Base-by-base conservation (phyloP, 73 alveolate genomes). In the Durusdinium trenchii region DNA sequence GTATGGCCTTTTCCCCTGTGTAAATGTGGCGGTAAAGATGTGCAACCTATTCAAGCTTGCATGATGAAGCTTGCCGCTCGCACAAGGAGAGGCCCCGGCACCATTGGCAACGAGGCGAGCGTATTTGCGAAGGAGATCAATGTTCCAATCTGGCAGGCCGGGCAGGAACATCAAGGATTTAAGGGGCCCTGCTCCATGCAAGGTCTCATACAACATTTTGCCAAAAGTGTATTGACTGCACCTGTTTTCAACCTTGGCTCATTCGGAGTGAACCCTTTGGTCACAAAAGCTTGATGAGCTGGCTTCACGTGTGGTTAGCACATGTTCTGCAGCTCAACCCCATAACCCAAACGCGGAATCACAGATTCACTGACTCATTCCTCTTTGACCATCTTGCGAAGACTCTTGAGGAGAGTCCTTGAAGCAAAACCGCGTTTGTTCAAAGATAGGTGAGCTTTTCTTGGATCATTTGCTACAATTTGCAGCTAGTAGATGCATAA, bases 51-150 rank as follows among this genome's bases (percentile, higher is more conserved):
- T 40, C 45, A 36, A 69, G 42, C 38, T 6, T 40, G 12, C 57
- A 43, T 75, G 40, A 2, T 38, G 54, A 23, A n/a, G 32, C 30
- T 75, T 54, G n/a, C 83, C 83, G 20, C 38, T 71, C 50, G 30
- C 42, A 73, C 54, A 73, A 32, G 35, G n/a, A 6, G 47, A 69
- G 26, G 42, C 47, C 91, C 91, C 36, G 46, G 52, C 91, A 14
- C 91, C 91, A 45, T 81, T 81, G 91, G 71, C 14, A 47, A 81
- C 47, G 48, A 81, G 69, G 40, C 67, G 64, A 28, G 91, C 91
- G 47, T 81, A 81, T 64, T 81, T 46, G 3, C 69, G 69, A 10
- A 81, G 69, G 47, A 81, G 71, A 3, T 35, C 43, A 1, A 3
- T 18, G 62, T 9, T 42, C 61, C 38, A 10, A 4, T 18, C 23